A percentile compares a stretch with the other conserved stretches of the same genome.
phyloP scores from a whole-genome alignment of 78 protist genomes.

The Emiliania huxleyi region DNA sequence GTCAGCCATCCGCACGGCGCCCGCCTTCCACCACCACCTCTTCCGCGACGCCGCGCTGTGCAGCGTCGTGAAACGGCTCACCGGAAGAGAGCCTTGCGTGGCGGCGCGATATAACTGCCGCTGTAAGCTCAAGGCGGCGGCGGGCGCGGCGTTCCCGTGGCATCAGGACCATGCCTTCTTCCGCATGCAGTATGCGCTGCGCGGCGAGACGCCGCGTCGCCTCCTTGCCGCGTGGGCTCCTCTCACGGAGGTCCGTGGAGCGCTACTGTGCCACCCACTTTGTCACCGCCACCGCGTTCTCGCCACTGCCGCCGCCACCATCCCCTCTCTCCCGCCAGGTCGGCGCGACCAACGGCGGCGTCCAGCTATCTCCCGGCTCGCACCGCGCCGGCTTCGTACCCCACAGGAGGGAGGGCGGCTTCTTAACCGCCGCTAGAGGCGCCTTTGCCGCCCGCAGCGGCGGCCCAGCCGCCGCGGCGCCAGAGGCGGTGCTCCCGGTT shows the following conservation, averaged over 20 bases:
- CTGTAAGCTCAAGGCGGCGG: background rate
- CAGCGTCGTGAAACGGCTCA: background rate
- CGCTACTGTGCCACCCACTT: too few relatives aligned
- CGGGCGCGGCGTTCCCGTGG: background rate
- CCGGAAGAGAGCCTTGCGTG: background rate
- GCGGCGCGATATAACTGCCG: background rate
- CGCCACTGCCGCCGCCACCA: too few relatives aligned
- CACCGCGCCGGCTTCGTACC: background rate
- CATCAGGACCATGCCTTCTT: slow-evolving; percentile 13
- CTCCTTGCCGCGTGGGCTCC: slow-evolving; percentile 10
- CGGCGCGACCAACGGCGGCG: background rate
- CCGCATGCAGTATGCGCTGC: background rate
- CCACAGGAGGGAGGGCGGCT: background rate
- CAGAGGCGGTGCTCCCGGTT: too few relatives aligned
- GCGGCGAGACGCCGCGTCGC: background rate
- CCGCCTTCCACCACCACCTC: background rate
- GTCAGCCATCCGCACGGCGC: background rate
- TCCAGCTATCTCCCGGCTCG: background rate
- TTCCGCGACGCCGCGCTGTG: background rate
- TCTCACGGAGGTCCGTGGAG: too few relatives aligned
- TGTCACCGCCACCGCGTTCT: too few relatives aligned
- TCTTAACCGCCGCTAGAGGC: background rate
- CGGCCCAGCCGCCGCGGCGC: background rate
- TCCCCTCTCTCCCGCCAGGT: background rate
- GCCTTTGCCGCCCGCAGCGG: background rate